Conservation (phyloP, 257 asterid species). For the Nemophila menziesii region DNA sequence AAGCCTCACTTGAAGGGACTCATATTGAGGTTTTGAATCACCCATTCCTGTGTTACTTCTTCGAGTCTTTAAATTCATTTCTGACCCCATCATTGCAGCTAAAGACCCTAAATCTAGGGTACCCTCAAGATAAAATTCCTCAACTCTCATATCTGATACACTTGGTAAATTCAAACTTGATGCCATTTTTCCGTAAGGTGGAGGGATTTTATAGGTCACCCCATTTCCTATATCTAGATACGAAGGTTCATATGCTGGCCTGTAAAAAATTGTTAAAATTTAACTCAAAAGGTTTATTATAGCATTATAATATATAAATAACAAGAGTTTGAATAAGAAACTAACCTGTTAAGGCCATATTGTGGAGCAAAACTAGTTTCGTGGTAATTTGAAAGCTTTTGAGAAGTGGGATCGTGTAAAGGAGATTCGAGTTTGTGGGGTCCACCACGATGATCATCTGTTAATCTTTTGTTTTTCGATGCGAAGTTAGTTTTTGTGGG, state of each 20-base stretch:
- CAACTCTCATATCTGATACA: constrained; percentile 68
- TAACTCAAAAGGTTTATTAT: background rate
- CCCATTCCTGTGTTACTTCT: constrained; percentile 64
- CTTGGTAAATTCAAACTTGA: constrained; percentile 62
- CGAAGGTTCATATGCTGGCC: constrained; percentile 51
- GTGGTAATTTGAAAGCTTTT: constrained; percentile 35
- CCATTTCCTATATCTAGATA: constrained; percentile 89
- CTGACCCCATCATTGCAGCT: constrained; percentile 90
- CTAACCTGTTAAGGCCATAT: constrained; percentile 66
- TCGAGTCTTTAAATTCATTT: constrained; percentile 41
- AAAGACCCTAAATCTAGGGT: constrained; percentile 95
- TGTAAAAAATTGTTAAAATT: background rate
- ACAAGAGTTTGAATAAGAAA: constrained; percentile 5
- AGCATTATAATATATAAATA: background rate
- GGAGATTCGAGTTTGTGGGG: constrained; percentile 47
- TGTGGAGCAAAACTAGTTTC: constrained; percentile 50
- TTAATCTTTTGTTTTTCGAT: constrained; percentile 46
- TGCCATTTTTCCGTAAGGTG: constrained; percentile 69
- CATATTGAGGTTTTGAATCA: constrained; percentile 56
- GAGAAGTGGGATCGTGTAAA: constrained; percentile 33
- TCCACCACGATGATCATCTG: constrained; percentile 52
- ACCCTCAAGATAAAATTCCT: constrained; percentile 87
- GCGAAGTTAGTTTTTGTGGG: constrained; percentile 33
- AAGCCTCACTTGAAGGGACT: constrained; percentile 81
- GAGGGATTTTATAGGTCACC: constrained; percentile 83